Base-by-base conservation (phyloP, 78 protist genomes). In the Pigoraptor vietnamica region DNA sequence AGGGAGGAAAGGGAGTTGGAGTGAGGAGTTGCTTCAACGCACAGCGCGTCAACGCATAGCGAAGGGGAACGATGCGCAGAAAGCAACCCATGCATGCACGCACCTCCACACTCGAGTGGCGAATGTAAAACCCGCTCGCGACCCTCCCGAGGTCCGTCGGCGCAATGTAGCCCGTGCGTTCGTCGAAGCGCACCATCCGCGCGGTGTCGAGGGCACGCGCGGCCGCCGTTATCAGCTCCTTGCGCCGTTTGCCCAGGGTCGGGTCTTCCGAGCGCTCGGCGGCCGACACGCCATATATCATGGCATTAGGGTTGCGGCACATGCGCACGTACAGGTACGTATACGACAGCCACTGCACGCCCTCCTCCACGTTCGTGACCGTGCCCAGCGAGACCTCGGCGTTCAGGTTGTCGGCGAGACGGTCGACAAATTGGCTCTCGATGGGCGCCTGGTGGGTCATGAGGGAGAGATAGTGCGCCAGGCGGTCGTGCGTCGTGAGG, bases 331-430 rank as follows among this genome's bases (percentile, higher is more conserved):
- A 94, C 81, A 98, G 86, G 93, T 98, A 99, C 82, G 99, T 97
- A 95, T 98, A 98, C 34, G 96, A 25, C 36, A 99, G 91, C 99
- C 99, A 99, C 84, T 29, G 39, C n/a, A 92, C 37, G 1, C 99
- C 99, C 89, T 99, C 99, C 24, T 38, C 40, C 0, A 98, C 88
- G 36, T 88, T 96, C 9, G 97, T 40, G 19, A 99, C 99, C 1
- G 99, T 98, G 23, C 99, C 99, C n/a, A 97, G 93, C 29, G 97
- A 97, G n/a, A 99, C 90, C 93, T 99, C 99, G 38, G 99, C 99
- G 93, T 98, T 98, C 84, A 99, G 95, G 90, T 98, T 94, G 90
- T 98, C 98, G 10, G 94, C 56, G 33, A 99, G 87, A 25, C 55
- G 84, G 37, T 86, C 88, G 40, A 88, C 91, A 32, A 96, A 93